phyloP scores from a whole-genome alignment of 106 monocot species.

The Apostasia ramifera region DNA sequence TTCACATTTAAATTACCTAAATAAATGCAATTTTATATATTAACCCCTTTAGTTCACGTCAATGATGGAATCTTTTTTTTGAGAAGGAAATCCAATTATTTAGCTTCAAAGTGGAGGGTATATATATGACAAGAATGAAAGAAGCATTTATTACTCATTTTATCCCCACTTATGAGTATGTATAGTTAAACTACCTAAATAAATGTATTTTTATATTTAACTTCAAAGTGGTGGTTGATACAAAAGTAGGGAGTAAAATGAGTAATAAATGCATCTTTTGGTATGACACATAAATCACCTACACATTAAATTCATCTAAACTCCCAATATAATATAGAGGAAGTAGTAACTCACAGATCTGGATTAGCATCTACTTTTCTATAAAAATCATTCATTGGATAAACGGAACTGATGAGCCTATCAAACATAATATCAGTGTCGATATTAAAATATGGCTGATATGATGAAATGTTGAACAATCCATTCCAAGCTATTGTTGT shows the following conservation, averaged over 20 bases:
- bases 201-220: not conserved
- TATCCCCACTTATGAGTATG: too few relatives aligned
- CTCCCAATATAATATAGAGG: not conserved
- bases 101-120: too few relatives aligned
- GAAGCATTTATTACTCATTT: too few relatives aligned
- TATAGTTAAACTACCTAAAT: too few relatives aligned
- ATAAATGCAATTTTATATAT: too few relatives aligned
- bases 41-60: too few relatives aligned
- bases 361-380: slow-evolving; percentile 83
- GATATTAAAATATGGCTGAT: slow-evolving; percentile 82
- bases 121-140: too few relatives aligned
- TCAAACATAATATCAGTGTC: slow-evolving; percentile 90
- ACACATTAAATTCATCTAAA: not conserved
- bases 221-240: not conserved
- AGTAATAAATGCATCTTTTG: too few relatives aligned
- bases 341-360: slow-evolving; percentile 69
- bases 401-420: slow-evolving; percentile 65
- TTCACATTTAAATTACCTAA: too few relatives aligned
- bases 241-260: not conserved
- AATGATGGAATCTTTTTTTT: too few relatives aligned
- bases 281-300: too few relatives aligned
- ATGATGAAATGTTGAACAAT: slow-evolving; percentile 81
- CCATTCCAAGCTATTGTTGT: slow-evolving; percentile 58
- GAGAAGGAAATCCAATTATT: too few relatives aligned
- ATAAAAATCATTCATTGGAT: slow-evolving; percentile 66